Percentiles rank a stretch among this genome's conserved stretches.
Evolutionary conservation across 140 eudicot genomes (phyloP).

Genomic region (Cichorium intybus): DNA sequence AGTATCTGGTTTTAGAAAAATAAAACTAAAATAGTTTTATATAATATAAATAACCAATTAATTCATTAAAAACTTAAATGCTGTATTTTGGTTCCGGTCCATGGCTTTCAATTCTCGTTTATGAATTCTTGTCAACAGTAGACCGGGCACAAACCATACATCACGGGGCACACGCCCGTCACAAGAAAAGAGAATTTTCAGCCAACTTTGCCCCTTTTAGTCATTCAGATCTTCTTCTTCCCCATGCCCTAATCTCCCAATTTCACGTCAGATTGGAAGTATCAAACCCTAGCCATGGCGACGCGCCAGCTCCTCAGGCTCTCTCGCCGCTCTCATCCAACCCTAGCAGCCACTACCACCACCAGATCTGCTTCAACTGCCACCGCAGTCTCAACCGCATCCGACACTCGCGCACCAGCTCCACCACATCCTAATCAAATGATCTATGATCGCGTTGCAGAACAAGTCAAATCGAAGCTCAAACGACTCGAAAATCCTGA

Average conservation of each 20-base stretch:
- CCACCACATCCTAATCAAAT: conserved; percentile 74
- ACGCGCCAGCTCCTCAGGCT: conserved; percentile 64
- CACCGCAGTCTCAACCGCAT: conserved; percentile 36
- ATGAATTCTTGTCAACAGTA: conserved; percentile 7
- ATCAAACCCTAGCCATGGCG: conserved; percentile 62
- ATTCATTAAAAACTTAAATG: no score
- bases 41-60: no score
- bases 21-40: no score
- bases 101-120: not conserved
- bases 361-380: conserved; percentile 32
- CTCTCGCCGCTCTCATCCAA: conserved; percentile 51
- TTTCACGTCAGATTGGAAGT: not conserved
- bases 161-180: conserved; percentile 17
- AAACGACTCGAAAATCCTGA: conserved; percentile 61
- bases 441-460: conserved; percentile 79
- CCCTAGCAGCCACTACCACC: conserved; percentile 35
- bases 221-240: conserved; percentile 6
- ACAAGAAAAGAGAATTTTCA: conserved; percentile 12
- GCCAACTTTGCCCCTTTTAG: not conserved
- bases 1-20: no score
- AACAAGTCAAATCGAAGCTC: conserved; percentile 58
- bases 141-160: conserved; percentile 9
- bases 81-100: not conserved
- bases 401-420: conserved; percentile 33
- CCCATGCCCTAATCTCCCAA: conserved; percentile 6